Percentiles rank a stretch among this genome's conserved stretches.
Conservation (phyloP, 2,329 filamentous ascomycete species). For the Trichoderma sp. region DNA sequence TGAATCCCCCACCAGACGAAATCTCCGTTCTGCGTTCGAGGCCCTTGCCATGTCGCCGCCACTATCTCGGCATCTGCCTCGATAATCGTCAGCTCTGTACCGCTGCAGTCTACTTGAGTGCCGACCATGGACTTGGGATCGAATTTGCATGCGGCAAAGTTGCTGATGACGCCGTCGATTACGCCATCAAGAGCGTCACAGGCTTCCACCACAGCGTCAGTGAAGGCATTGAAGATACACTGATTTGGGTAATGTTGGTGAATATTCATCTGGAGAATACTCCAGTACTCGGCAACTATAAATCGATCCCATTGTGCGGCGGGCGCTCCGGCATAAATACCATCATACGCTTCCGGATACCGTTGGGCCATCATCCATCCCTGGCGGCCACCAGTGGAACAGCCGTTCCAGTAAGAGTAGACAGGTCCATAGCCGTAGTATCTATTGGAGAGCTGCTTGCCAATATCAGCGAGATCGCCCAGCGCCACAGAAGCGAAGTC, state of each 20-base stretch:
- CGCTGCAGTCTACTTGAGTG: not conserved
- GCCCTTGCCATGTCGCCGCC: not conserved
- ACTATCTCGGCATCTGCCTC: not conserved
- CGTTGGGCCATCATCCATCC: not conserved
- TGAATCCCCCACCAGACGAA: not conserved
- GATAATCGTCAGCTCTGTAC: not conserved
- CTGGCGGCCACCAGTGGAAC: not conserved
- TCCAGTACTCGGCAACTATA: not conserved
- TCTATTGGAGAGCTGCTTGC: not conserved
- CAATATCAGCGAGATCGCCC: not conserved
- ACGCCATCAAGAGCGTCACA: not conserved
- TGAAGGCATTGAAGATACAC: not conserved
- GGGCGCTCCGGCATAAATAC: not conserved
- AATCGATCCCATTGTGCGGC: not conserved
- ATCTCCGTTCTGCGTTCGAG: not conserved
- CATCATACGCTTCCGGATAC: not conserved
- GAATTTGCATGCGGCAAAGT: not conserved
- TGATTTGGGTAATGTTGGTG: not conserved
- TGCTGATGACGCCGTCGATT: not conserved
- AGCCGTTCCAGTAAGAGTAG: not conserved
- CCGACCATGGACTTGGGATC: not conserved
- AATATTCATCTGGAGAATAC: not conserved
- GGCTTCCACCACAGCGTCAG: not conserved
- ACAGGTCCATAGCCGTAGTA: not conserved
- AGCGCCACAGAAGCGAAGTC: not conserved